A percentile compares a stretch with the other conserved stretches of the same genome.
Evolutionary conservation across 2,329 filamentous ascomycete genomes (phyloP).

Genomic region (Aspergillus thermomutatus): DNA sequence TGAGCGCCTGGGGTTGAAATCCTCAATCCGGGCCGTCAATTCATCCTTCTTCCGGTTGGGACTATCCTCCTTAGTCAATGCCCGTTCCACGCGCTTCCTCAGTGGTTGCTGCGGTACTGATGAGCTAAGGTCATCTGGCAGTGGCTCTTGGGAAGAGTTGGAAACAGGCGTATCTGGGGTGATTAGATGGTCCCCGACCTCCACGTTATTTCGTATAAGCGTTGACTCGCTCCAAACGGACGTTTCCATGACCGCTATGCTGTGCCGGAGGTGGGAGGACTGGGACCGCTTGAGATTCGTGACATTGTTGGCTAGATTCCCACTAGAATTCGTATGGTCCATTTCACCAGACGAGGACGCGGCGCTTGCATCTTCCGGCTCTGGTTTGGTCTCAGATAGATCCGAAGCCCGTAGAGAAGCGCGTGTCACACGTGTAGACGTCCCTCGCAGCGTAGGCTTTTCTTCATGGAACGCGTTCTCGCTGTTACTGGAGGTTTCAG

Average conservation of each 20-base stretch:
- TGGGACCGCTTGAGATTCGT: conserved; percentile 32
- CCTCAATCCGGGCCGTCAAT: conserved; percentile 20
- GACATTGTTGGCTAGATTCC: conserved; percentile 42
- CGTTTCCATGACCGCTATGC: conserved; percentile 41
- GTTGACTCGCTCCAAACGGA: conserved; percentile 25
- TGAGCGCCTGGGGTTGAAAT: conserved; percentile 39
- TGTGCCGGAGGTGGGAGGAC: conserved; percentile 36
- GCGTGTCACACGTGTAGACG: conserved; percentile 40
- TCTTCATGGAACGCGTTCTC: conserved; percentile 35
- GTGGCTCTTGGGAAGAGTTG: conserved; percentile 31
- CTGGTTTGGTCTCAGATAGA: conserved; percentile 23
- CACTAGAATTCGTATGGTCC: conserved; percentile 25
- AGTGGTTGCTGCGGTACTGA: conserved; percentile 30
- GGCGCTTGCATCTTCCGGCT: conserved; percentile 19
- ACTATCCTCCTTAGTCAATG: conserved; percentile 24
- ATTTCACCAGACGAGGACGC: conserved; percentile 22
- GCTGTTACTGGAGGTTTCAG: conserved; percentile 42
- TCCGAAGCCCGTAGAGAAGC: conserved; percentile 33
- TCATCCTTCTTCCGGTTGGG: conserved; percentile 22
- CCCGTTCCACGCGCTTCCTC: conserved; percentile 30
- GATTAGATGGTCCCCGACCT: conserved; percentile 23
- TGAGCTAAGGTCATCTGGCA: conserved; percentile 18
- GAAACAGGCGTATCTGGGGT: conserved; percentile 34
- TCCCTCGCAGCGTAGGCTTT: conserved; percentile 28
- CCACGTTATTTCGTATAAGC: conserved; percentile 16